These are phyloP conservation scores for Microstegium vimineum DNA, from an alignment of 176 grass and related monocot genomes.

Conservation along the genomic window DNA sequence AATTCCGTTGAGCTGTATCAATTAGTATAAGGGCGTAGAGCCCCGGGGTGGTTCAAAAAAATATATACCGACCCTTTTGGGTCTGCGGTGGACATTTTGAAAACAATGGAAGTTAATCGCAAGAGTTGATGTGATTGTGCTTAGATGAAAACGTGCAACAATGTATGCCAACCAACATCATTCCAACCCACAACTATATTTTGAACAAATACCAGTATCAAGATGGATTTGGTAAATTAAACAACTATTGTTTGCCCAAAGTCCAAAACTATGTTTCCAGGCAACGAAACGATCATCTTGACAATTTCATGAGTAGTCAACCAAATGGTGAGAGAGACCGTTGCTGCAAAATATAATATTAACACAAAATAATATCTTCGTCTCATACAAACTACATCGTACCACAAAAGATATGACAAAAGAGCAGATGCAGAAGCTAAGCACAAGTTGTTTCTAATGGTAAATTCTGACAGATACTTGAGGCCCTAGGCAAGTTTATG, in stretches of 20 bases:
- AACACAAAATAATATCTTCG: neutral
- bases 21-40: no score
- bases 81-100: no score
- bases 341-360: neutral
- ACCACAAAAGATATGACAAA: neutral
- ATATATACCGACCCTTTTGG: no score
- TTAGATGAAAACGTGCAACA: no score
- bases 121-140: no score
- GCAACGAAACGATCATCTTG: neutral
- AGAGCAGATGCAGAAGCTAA: neutral
- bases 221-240: neutral
- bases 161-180: neutral
- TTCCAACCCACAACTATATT: neutral
- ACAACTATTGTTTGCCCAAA: neutral
- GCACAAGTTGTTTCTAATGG: neutral
- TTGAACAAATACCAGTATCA: neutral
- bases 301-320: neutral
- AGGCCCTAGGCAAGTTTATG: neutral
- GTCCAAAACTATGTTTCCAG: neutral
- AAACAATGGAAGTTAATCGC: no score
- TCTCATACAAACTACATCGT: neutral
- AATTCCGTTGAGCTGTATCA: no score
- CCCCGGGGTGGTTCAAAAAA: no score
- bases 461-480: constrained; percentile 6
- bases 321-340: no score